Base-by-base conservation (phyloP, 1,284 basidiomycete species). In the Trametes versicolor region DNA sequence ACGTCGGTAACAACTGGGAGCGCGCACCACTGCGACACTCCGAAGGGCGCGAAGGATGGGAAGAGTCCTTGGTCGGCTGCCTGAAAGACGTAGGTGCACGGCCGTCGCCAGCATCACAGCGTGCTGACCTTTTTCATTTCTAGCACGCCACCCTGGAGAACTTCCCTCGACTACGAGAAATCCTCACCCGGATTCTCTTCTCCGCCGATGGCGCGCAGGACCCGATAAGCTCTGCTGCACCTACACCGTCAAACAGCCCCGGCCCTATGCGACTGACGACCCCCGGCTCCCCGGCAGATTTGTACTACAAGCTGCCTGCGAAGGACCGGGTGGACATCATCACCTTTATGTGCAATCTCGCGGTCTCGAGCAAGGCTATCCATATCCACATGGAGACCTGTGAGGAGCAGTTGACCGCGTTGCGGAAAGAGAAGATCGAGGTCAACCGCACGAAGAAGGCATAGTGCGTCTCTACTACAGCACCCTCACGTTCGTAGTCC, bases 341-440 rank as follows among this genome's bases (percentile, higher is more conserved):
- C 59, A 83, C 88, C 10, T 98, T 97, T 79, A 85, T 99, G 80
- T 94, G 92, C 78, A 93, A 97, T 74, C 79, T 97, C 56, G 96
- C 93, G 0, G 89, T 96, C 32, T 95, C 96, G 52, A 97, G 95
- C 76, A 96, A 95, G 75, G 84, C 88, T 5, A 87, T 98, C 49
- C 93, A 97, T 74, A 79, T 84, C 13, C 95, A 94, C 73, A 94
- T 99, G 87, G 98, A 99, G 72, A 87, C 89, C 59, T 95, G 94
- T 72, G 96, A 97, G 73, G 87, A 92, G 70, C 90, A 92, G 69
- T 79, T 99, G 65, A 99, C 98, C 12, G 94, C 96, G 49, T 83
- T 98, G 57, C 83, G 97, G 69, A 99, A 99, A 80, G 95, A 97
- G 77, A 95, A 97, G 77, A 94, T 97, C 41, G 97, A 99, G 70